phyloP scores from a whole-genome alignment of 371 early-diverging fungal genomes.

The Dentiscutata heterogama region DNA sequence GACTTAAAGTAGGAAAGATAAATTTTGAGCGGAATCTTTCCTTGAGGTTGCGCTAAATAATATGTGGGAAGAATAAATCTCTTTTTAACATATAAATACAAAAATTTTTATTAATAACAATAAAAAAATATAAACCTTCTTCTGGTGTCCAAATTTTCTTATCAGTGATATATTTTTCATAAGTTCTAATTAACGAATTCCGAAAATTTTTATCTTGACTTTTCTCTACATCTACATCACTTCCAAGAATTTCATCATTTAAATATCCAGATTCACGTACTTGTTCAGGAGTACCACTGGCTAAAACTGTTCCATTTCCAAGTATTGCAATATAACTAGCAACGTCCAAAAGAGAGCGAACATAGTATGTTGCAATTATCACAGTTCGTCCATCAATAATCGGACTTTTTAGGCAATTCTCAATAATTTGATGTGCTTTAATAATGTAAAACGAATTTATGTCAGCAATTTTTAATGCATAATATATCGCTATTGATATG shows the following conservation, averaged over 20 bases:
- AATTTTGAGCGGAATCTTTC: slow-evolving; percentile 61
- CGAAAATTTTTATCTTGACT: not conserved
- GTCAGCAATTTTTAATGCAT: not conserved
- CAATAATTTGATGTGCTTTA: slow-evolving; percentile 38
- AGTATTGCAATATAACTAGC: slow-evolving; percentile 80
- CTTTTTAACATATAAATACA: not conserved
- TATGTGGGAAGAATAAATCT: not conserved
- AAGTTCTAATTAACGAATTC: not conserved
- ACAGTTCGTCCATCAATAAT: slow-evolving; percentile 81
- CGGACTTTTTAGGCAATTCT: slow-evolving; percentile 70
- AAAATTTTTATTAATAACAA: slow-evolving; percentile 4
- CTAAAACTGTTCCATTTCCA: slow-evolving; percentile 71
- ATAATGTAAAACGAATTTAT: not conserved
- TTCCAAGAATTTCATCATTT: slow-evolving; percentile 42
- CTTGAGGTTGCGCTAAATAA: slow-evolving; percentile 58
- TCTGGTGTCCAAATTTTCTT: slow-evolving; percentile 41
- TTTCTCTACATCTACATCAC: slow-evolving; percentile 25
- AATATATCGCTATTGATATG: not conserved
- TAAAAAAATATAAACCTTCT: slow-evolving; percentile 24
- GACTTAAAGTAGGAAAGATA: slow-evolving; percentile 62
- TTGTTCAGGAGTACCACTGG: slow-evolving; percentile 63
- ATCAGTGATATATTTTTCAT: slow-evolving; percentile 19
- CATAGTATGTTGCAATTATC: slow-evolving; percentile 89
- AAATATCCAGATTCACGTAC: slow-evolving; percentile 54
- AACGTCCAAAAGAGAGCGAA: slow-evolving; percentile 75